These are phyloP conservation scores for Mariannaea sp. DNA, from an alignment of 2,329 filamentous ascomycete species.

Conservation along the genomic window DNA sequence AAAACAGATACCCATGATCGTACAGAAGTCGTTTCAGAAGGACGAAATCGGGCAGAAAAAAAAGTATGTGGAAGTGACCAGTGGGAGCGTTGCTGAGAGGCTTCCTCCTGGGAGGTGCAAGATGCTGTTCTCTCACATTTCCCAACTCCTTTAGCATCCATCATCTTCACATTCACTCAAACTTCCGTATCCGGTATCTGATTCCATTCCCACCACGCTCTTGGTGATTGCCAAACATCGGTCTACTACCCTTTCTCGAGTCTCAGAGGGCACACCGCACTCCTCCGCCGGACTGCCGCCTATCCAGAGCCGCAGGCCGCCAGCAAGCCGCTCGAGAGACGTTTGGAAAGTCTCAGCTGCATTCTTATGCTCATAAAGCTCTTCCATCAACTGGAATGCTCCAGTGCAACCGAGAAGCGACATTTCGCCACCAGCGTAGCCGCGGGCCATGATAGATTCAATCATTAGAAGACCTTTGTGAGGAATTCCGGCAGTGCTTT, in stretches of 20 bases:
- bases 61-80: conserved; percentile 20
- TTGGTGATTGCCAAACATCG: conserved; percentile 61
- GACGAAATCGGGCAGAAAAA: conserved; percentile 11
- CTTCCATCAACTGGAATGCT: conserved; percentile 62
- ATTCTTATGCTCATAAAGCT: conserved; percentile 53
- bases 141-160: conserved; percentile 30
- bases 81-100: conserved; percentile 17
- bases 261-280: conserved; percentile 54
- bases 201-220: conserved; percentile 62
- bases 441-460: conserved; percentile 53
- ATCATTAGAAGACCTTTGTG: conserved; percentile 54
- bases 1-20: conserved; percentile 36
- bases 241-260: conserved; percentile 60
- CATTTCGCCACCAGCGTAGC: conserved; percentile 48
- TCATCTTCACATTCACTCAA: conserved; percentile 56
- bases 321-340: conserved; percentile 61
- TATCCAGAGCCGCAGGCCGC: conserved; percentile 64
- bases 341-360: conserved; percentile 53
- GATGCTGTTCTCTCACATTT: background rate
- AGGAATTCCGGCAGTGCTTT: conserved; percentile 42
- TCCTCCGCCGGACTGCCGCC: conserved; percentile 57
- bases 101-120: background rate
- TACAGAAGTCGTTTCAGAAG: conserved; percentile 34
- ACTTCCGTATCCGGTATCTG: conserved; percentile 64
- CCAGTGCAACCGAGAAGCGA: conserved; percentile 65